Evolutionary conservation across 148 eudicot species (phyloP), one percentile per base, ranked within the genome.

Genomic region (Fagopyrum homotropicum): DNA sequence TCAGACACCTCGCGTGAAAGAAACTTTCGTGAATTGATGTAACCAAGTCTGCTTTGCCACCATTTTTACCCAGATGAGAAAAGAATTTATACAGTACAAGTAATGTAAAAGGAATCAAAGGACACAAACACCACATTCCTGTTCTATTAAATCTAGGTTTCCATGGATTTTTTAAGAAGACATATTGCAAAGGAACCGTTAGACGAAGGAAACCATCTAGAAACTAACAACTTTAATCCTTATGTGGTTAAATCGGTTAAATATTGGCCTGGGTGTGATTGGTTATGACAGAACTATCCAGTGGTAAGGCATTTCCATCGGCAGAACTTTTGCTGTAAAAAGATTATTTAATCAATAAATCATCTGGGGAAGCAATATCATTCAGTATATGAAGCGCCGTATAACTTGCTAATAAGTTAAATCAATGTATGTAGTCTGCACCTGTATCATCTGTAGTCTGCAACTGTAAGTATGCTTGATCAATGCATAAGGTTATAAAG

Each of bases 1-100:
- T 89, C 85, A 95, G 61, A 82, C 98, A 87, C 85, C 99, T 89
- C 66, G 90, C 97, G 73, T 83, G 85, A 79, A 96, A 96, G 93
- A 96, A 89, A 56, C 85, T 90, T 76, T 92, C 99, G 69, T 90
- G 93, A 78, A 89, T 90, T 70, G 98, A 89, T 54, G 95, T 96
- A 48, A 92, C 93, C 73, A 96, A 59, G 83, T 96, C 99, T 96
- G 87, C 78, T 75, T 59, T 40, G 46, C 47, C 78, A 73, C 55
- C 79, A 75, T 63, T 44, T 70, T 44, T 7, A 70, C 40, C 73
- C 26, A 45, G 22, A n/a, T 70, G 51, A 70, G 49, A 70, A 70
- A 8, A 44, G 4, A 4, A 6, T 45, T 14, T n/a, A 15, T 40
- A 66, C 12, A 66, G n/a, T 14, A 4, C 17, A 69, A 29, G 45